Percentiles rank a stretch among this genome's conserved stretches.
Evolutionary conservation across 2,329 filamentous ascomycete species (phyloP).

Genomic region (Diaporthe capsici): DNA sequence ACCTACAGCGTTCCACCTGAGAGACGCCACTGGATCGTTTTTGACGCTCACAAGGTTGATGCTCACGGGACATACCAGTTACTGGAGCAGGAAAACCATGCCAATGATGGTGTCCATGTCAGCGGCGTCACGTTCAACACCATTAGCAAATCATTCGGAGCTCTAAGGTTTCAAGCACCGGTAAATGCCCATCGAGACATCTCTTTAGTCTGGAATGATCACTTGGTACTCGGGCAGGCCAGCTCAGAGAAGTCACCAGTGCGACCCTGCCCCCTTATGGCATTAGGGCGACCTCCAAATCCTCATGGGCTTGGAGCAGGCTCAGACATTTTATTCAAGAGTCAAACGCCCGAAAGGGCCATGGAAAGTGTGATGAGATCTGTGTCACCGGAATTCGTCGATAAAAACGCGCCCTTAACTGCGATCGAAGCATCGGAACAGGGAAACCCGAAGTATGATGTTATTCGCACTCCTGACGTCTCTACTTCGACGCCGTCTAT

Average conservation of each 20-base stretch:
- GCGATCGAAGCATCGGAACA: background rate
- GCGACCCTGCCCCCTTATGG: background rate
- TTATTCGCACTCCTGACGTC: background rate
- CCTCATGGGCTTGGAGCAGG: background rate
- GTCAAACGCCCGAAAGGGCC: background rate
- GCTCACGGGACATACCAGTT: constrained; percentile 29
- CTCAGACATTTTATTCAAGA: too few relatives aligned
- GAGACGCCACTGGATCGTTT: background rate
- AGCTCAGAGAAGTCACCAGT: too few relatives aligned
- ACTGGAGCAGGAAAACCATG: background rate
- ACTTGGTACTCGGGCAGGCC: background rate
- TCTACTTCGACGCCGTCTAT: background rate
- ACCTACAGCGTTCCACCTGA: background rate
- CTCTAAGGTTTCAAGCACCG: background rate
- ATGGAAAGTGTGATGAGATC: background rate
- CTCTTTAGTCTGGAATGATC: constrained; percentile 10
- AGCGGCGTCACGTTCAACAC: constrained; percentile 27
- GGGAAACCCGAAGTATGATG: background rate
- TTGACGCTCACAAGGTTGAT: background rate
- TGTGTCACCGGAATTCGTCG: background rate
- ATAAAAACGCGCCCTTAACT: background rate
- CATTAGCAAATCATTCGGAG: background rate
- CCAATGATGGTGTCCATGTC: background rate
- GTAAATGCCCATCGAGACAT: background rate
- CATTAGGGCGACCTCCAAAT: background rate